These are phyloP conservation scores for Phanerochaete sordida DNA, from an alignment of 768 basidiomycete species.

Conservation along the genomic window DNA sequence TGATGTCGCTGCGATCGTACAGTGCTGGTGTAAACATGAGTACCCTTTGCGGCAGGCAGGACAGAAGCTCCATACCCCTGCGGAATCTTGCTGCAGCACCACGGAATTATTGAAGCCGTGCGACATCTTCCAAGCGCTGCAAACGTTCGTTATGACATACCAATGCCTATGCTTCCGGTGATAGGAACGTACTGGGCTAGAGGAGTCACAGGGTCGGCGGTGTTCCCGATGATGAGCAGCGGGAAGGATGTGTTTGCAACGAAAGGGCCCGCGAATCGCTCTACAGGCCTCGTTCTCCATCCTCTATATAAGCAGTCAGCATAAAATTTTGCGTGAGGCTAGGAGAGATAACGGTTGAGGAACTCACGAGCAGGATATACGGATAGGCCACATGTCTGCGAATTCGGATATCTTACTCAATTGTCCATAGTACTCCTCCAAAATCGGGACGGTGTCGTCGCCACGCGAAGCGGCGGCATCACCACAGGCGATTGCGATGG, in stretches of 20 bases:
- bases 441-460: neutral
- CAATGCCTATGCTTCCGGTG: neutral
- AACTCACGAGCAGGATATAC: neutral
- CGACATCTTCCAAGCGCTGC: slow-evolving; percentile 3
- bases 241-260: neutral
- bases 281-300: neutral
- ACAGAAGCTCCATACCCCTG: slow-evolving; percentile 1
- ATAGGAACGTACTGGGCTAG: slow-evolving; percentile 7
- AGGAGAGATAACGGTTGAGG: neutral
- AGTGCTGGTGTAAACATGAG: slow-evolving; percentile 15
- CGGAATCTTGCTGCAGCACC: slow-evolving; percentile 8
- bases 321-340: neutral
- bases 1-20: slow-evolving; percentile 15
- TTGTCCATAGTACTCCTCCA: neutral
- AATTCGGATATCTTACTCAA: neutral
- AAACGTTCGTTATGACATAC: neutral
- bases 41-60: neutral
- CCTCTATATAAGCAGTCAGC: neutral
- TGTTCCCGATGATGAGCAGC: slow-evolving; percentile 15
- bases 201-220: slow-evolving; percentile 17
- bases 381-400: neutral
- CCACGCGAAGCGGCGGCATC: neutral
- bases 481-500: neutral
- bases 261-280: neutral
- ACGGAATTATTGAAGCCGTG: slow-evolving; percentile 7